Evolutionary conservation across 208 protist species (phyloP).

Genomic region (Leishmania braziliensis): DNA sequence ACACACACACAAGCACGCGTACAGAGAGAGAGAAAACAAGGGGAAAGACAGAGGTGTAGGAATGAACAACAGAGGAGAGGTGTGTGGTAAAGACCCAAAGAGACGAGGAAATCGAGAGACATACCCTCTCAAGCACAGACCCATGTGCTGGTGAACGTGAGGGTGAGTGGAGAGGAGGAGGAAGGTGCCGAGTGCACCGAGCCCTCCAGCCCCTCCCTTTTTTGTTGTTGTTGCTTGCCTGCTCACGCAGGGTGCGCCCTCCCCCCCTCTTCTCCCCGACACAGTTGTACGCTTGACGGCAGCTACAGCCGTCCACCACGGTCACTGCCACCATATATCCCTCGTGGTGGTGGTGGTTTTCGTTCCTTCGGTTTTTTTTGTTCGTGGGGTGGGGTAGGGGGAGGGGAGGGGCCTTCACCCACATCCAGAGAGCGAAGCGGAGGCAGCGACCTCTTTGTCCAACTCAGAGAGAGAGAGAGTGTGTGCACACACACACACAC

Average conservation of each 20-base stretch:
- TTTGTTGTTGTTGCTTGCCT: too few species aligned
- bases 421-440: too few species aligned
- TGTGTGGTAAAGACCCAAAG: not conserved
- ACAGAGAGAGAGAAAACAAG: not conserved
- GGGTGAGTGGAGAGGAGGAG: not conserved
- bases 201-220: not conserved
- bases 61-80: not conserved
- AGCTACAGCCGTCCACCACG: not conserved
- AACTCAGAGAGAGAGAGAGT: too few species aligned
- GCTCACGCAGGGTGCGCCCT: not conserved
- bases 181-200: not conserved
- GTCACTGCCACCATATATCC: not conserved
- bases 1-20: not conserved
- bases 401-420: too few species aligned
- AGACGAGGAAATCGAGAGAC: not conserved
- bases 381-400: too few species aligned
- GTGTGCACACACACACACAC: too few species aligned
- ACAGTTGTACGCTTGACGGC: not conserved
- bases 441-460: too few species aligned
- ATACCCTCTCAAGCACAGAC: not conserved
- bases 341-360: not conserved
- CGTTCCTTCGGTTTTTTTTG: too few species aligned
- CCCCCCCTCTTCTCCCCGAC: not conserved
- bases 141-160: not conserved
- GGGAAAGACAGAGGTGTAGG: not conserved